These are phyloP conservation scores for Colletotrichum filicis DNA, from an alignment of 2,329 filamentous ascomycete species.

Conservation along the genomic window DNA sequence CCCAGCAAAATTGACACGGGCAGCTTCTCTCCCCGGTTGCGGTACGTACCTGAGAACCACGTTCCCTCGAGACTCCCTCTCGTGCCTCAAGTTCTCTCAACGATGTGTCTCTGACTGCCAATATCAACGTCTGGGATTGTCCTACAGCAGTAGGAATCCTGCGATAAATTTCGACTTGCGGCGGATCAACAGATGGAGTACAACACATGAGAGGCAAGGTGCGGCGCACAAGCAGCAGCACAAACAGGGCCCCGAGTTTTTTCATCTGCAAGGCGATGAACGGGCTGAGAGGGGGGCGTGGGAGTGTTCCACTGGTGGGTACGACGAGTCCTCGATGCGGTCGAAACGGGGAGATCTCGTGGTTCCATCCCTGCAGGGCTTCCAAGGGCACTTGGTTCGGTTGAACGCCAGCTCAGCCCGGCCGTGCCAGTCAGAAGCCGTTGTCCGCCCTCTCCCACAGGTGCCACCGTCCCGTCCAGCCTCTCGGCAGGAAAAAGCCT, in stretches of 20 bases:
- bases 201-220: neutral
- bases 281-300: constrained; percentile 28
- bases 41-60: constrained; percentile 12
- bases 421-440: constrained; percentile 25
- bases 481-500: constrained; percentile 17
- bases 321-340: constrained; percentile 30
- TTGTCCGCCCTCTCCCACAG: constrained; percentile 23
- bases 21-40: neutral
- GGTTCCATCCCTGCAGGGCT: constrained; percentile 38
- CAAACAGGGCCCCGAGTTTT: constrained; percentile 26
- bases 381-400: constrained; percentile 33
- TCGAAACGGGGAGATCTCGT: constrained; percentile 39
- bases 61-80: constrained; percentile 11
- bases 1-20: constrained; percentile 27
- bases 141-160: neutral
- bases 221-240: constrained; percentile 25
- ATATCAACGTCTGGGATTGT: neutral
- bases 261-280: constrained; percentile 26
- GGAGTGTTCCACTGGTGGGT: constrained; percentile 34
- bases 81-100: neutral
- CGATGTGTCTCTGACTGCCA: constrained; percentile 1
- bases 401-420: constrained; percentile 33
- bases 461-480: constrained; percentile 15
- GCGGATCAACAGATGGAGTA: neutral
- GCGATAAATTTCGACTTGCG: neutral